Conservation (phyloP, 495 filamentous ascomycete genomes). For the Aspergillus ellipticus region DNA sequence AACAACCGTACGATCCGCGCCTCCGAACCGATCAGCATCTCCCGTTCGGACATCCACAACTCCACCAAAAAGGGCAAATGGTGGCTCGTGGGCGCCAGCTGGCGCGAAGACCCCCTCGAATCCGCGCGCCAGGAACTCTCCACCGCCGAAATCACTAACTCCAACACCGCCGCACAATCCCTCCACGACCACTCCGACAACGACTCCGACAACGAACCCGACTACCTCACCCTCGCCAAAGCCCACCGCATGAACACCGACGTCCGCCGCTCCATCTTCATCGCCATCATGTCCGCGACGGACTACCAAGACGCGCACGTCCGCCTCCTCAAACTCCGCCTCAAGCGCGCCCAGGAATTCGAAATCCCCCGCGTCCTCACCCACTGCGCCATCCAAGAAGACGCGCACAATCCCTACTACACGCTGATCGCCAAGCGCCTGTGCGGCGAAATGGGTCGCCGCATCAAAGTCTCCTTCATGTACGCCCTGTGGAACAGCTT, state of each 20-base stretch:
- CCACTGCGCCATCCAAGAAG: conserved; percentile 81
- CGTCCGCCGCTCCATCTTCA: conserved; percentile 86
- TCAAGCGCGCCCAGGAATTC: conserved; percentile 79
- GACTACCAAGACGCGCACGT: conserved; percentile 81
- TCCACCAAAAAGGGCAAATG: conserved; percentile 89
- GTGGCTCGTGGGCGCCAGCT: conserved; percentile 96
- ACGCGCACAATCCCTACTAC: conserved; percentile 89
- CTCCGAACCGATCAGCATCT: conserved; percentile 76
- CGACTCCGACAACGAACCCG: conserved; percentile 56
- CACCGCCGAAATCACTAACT: conserved; percentile 11
- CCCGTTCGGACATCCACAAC: conserved; percentile 74
- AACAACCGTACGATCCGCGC: conserved; percentile 59
- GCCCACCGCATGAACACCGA: conserved; percentile 94
- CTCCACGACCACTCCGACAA: conserved; percentile 35
- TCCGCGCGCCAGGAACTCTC: conserved; percentile 36
- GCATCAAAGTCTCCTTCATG: conserved; percentile 77
- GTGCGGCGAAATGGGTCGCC: conserved; percentile 60
- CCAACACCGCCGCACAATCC: conserved; percentile 15
- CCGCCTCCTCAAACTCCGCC: conserved; percentile 72
- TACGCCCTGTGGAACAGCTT: conserved; percentile 85
- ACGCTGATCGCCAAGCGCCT: conserved; percentile 74
- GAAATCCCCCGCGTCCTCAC: conserved; percentile 87
- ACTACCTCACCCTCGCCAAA: conserved; percentile 70
- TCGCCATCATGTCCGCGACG: conserved; percentile 80
- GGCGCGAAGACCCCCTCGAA: conserved; percentile 53